Conservation (phyloP, 352 stramenopile species). For the Pythium grandisporangium region DNA sequence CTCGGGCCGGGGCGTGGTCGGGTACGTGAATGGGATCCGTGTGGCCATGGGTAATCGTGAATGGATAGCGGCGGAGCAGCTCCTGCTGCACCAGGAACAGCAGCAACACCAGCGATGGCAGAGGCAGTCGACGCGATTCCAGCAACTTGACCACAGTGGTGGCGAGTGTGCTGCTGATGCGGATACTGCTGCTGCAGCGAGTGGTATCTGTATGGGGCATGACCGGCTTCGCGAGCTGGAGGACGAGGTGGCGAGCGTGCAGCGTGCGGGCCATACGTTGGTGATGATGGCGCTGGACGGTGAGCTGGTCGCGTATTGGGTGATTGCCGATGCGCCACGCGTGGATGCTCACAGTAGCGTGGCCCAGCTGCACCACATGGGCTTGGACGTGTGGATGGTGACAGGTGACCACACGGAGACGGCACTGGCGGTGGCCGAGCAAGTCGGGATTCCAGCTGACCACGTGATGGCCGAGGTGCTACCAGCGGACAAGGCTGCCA, state of each 20-base stretch:
- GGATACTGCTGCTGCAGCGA: no score
- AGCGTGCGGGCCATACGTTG: neutral
- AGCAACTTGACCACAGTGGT: no score
- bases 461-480: constrained; percentile 12
- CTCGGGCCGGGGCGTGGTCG: constrained; percentile 37
- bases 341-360: constrained; percentile 53
- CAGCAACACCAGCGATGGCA: no score
- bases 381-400: constrained; percentile 86
- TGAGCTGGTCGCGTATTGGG: constrained; percentile 12
- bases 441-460: constrained; percentile 2
- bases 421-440: constrained; percentile 53
- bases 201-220: no score
- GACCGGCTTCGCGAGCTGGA: no score
- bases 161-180: no score
- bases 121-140: no score
- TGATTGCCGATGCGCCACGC: constrained; percentile 34
- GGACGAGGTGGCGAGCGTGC: no score
- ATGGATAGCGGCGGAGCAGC: neutral
- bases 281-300: constrained; percentile 51
- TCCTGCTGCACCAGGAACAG: no score
- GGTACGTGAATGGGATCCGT: constrained; percentile 11
- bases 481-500: constrained; percentile 37
- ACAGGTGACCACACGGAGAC: constrained; percentile 87
- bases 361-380: constrained; percentile 32
- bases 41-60: neutral